Evolutionary conservation across 2,329 filamentous ascomycete genomes (phyloP).

Genomic region (Colletotrichum trifolii): DNA sequence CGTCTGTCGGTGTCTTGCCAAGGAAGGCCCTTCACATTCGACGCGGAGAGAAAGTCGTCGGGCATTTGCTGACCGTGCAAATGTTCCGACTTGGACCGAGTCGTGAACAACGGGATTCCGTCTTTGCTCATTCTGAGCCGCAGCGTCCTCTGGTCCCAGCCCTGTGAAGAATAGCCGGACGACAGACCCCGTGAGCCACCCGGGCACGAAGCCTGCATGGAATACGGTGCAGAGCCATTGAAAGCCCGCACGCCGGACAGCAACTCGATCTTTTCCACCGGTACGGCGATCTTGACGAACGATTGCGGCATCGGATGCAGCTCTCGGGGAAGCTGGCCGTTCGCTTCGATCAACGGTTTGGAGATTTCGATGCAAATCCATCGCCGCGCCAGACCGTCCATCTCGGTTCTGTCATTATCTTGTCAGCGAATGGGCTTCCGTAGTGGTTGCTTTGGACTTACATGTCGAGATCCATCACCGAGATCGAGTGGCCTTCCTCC

Average conservation of each 20-base stretch:
- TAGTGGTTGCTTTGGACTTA: conserved; percentile 1
- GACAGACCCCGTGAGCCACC: neutral
- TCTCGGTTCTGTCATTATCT: conserved; percentile 9
- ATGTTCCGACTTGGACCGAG: conserved; percentile 8
- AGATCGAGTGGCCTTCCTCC: conserved; percentile 6
- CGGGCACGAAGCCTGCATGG: neutral
- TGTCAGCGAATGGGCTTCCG: neutral
- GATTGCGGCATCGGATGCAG: conserved; percentile 28
- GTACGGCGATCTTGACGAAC: conserved; percentile 28
- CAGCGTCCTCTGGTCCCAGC: conserved; percentile 1
- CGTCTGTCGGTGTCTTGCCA: conserved; percentile 20
- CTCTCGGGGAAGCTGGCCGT: conserved; percentile 21
- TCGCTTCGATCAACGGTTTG: conserved; percentile 11
- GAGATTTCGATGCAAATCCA: conserved; percentile 29
- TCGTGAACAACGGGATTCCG: conserved; percentile 28
- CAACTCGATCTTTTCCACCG: conserved; percentile 19
- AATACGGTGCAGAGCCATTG: neutral
- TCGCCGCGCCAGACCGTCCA: conserved; percentile 16
- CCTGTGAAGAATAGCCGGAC: neutral
- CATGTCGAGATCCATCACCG: conserved; percentile 31
- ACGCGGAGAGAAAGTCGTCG: conserved; percentile 30
- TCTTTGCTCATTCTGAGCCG: conserved; percentile 25
- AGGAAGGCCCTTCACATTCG: conserved; percentile 12
- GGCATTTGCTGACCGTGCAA: neutral
- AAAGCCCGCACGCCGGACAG: too few relatives aligned